Percentiles rank a stretch among this genome's conserved stretches.
Conservation (phyloP, 805 yeast genomes). For the Lipomyces orientalis region DNA sequence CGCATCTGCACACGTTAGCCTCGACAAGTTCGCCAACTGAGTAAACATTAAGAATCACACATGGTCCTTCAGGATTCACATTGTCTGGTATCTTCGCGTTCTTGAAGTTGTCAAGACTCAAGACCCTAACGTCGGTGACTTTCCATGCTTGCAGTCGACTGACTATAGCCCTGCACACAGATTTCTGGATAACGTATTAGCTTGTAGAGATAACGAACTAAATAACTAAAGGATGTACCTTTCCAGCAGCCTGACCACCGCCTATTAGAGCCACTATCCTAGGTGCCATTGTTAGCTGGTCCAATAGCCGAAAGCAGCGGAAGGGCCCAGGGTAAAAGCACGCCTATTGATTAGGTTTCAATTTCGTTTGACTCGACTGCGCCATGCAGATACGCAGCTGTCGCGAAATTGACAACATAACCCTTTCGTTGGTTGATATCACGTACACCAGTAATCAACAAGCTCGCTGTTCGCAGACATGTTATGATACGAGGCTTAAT, state of each 20-base stretch:
- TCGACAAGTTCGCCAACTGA: neutral
- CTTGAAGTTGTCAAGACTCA: slow-evolving; percentile 20
- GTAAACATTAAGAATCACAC: slow-evolving; percentile 7
- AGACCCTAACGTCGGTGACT: slow-evolving; percentile 16
- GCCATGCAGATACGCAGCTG: neutral
- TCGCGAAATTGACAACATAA: too few relatives aligned
- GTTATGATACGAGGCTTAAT: neutral
- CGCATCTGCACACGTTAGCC: slow-evolving; percentile 16
- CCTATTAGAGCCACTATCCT: slow-evolving; percentile 24
- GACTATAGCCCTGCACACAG: slow-evolving; percentile 26
- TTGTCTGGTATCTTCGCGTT: neutral
- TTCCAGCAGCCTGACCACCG: slow-evolving; percentile 37
- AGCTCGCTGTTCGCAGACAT: neutral
- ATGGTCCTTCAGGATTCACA: slow-evolving; percentile 32
- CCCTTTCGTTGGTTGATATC: neutral
- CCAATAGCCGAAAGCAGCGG: neutral
- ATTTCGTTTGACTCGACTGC: neutral
- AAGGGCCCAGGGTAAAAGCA: neutral
- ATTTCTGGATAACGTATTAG: slow-evolving; percentile 16
- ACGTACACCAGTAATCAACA: neutral
- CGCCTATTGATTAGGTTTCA: neutral
- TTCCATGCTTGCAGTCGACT: slow-evolving; percentile 23
- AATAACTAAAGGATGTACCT: slow-evolving; percentile 14
- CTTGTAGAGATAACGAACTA: neutral
- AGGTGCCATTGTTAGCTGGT: slow-evolving; percentile 25